Conservation (phyloP, 352 stramenopile species). For the Pythium vanterpoolii region DNA sequence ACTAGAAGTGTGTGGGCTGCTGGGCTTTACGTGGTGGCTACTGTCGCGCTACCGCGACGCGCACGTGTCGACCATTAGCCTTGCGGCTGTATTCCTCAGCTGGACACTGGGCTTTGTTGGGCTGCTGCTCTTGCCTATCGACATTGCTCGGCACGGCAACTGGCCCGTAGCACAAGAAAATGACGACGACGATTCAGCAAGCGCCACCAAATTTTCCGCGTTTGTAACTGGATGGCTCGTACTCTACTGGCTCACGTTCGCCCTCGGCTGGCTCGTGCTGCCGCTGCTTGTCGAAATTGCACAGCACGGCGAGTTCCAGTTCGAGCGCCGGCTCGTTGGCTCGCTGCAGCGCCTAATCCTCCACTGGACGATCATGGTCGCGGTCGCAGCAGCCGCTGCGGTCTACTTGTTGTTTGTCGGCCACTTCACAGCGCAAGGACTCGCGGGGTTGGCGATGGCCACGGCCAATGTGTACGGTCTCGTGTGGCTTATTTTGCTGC, state of each 20-base stretch:
- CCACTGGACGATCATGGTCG: constrained; percentile 52
- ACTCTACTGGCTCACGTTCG: constrained; percentile 68
- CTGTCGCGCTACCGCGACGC: constrained; percentile 55
- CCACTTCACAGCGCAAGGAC: constrained; percentile 46
- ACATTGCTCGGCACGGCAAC: constrained; percentile 40
- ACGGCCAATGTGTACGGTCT: constrained; percentile 67
- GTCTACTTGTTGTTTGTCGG: constrained; percentile 60
- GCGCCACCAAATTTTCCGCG: neutral
- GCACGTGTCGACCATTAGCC: constrained; percentile 32
- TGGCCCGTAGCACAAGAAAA: neutral
- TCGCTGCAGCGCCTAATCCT: constrained; percentile 46
- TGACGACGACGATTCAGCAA: neutral
- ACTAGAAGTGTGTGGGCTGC: constrained; percentile 37
- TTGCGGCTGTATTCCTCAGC: constrained; percentile 48
- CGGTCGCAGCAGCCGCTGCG: constrained; percentile 22
- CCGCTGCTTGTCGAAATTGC: constrained; percentile 61
- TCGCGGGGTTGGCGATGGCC: constrained; percentile 57
- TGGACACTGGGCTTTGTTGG: constrained; percentile 63
- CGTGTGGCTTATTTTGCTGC: constrained; percentile 51
- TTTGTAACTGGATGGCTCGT: constrained; percentile 45
- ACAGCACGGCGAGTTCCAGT: constrained; percentile 58
- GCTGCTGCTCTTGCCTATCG: constrained; percentile 57
- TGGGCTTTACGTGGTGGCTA: constrained; percentile 61
- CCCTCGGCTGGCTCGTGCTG: constrained; percentile 58
- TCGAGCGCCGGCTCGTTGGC: constrained; percentile 31